A percentile compares a stretch with the other conserved stretches of the same genome.
Conservation (phyloP, 139 green algal genomes). For the Chlorella sp. region DNA sequence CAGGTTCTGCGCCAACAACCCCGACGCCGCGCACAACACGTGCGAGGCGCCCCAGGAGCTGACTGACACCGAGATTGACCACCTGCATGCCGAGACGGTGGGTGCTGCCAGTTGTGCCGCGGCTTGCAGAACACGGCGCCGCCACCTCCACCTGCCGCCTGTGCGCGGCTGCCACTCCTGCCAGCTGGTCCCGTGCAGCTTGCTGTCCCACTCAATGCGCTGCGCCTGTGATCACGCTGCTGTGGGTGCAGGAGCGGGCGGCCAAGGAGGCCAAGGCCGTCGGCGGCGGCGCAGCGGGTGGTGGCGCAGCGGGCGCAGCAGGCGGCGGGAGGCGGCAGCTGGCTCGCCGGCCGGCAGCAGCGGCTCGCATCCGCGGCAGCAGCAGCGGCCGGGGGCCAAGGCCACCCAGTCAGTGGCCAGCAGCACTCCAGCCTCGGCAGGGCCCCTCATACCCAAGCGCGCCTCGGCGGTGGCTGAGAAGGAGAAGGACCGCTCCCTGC, state of each 20-base stretch:
- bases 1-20: constrained; percentile 88
- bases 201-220: too few species aligned
- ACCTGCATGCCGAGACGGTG: constrained; percentile 39
- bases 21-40: constrained; percentile 65
- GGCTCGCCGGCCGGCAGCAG: constrained; percentile 20
- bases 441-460: constrained; percentile 32
- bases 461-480: background rate
- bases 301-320: background rate
- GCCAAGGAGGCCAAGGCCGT: too few species aligned
- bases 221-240: too few species aligned
- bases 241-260: too few species aligned
- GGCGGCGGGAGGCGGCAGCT: constrained; percentile 4
- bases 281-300: background rate
- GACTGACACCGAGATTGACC: constrained; percentile 86
- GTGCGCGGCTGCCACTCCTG: too few species aligned
- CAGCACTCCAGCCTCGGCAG: constrained; percentile 8
- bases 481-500: background rate
- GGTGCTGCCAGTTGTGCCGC: background rate
- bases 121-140: background rate
- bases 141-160: background rate
- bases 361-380: constrained; percentile 2
- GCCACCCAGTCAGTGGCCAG: constrained; percentile 26
- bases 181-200: too few species aligned
- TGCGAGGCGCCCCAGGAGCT: constrained; percentile 87
- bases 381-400: background rate